Base-by-base conservation (phyloP, 2,329 filamentous ascomycete species). In the Pseudogymnoascus sp. region DNA sequence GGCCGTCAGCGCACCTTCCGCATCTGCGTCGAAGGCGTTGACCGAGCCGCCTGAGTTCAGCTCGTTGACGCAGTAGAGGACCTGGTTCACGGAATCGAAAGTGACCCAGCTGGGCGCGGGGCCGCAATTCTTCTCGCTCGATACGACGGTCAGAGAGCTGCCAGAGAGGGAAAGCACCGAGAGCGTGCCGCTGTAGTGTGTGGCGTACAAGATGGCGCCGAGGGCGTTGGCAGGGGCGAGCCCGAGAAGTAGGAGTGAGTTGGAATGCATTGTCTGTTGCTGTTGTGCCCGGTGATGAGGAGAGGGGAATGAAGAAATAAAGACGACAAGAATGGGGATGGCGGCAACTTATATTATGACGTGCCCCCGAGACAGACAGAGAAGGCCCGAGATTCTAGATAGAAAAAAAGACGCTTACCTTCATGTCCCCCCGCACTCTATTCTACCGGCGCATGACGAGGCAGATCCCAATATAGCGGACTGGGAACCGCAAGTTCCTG, bases 1-100 rank as follows among this genome's bases (percentile, higher is more conserved):
- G 38, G 70, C 65, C 8, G 71, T 74, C 5, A 82, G 66, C 7
- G 66, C 73, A 25, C 79, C 78, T 66, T 78, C 72, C 10, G 67
- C 61, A 60, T 69, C 72, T 62, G 76, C 75, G 8, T 69, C 68
- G 64, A 75, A 77, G n/a, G 73, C 71, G 59, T 66, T 71, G 62
- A 79, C 66, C 16, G 73, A 73, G 64, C 75, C 53, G 69, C 66
- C 46, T 11, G 63, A 67, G 12, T 75, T 70, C 7, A 74, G 75
- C 69, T 82, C 80, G 63, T 82, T 78, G 3, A 78, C 64, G 69
- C 77, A 78, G 69, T 77, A 78, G 23, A 81, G 69, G n/a, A 73
- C 71, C 42, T 73, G 71, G 60, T 70, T 71, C 4, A 70, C 66
- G 5, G 73, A 66, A 64, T 80, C 77, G 28, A 75, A 70, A n/a